Conservation (phyloP, 1,284 basidiomycete species). For the Trichosporon faecale region DNA sequence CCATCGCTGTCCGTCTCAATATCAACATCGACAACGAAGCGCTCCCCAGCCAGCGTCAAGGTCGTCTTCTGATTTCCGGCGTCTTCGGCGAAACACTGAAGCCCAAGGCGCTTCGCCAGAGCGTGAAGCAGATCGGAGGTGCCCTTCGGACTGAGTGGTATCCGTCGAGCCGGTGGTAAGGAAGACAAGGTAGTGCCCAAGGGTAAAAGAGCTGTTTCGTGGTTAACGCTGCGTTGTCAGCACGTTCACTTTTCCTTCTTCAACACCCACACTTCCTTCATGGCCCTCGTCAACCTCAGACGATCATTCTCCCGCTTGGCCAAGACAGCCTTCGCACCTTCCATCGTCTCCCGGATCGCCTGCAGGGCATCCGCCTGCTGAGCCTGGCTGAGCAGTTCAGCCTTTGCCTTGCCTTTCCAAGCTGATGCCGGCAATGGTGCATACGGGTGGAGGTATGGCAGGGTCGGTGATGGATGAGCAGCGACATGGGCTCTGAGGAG, state of each 20-base stretch:
- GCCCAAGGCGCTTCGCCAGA: conserved; percentile 30
- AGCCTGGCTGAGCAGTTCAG: conserved; percentile 18
- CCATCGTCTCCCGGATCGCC: conserved; percentile 37
- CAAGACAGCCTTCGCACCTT: conserved; percentile 23
- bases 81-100: conserved; percentile 48
- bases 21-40: conserved; percentile 48
- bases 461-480: conserved; percentile 22
- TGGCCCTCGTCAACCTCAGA: conserved; percentile 20
- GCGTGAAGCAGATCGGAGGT: conserved; percentile 37
- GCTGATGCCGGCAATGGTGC: conserved; percentile 23
- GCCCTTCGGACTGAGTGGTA: conserved; percentile 19
- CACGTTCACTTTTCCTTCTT: not conserved
- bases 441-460: conserved; percentile 34
- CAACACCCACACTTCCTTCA: conserved; percentile 27
- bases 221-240: conserved; percentile 30
- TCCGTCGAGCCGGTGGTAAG: conserved; percentile 18
- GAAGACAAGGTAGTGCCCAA: conserved; percentile 22
- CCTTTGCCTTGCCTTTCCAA: conserved; percentile 25
- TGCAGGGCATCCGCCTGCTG: conserved; percentile 29
- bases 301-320: conserved; percentile 19
- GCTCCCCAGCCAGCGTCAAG: conserved; percentile 41
- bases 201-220: conserved; percentile 34
- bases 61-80: conserved; percentile 29
- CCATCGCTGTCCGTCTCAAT: conserved; percentile 38
- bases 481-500: conserved; percentile 28